Evolutionary conservation across 116 monocot genomes (phyloP), one percentile per base, ranked within the genome.

Genomic region (Thalassia testudinum): DNA sequence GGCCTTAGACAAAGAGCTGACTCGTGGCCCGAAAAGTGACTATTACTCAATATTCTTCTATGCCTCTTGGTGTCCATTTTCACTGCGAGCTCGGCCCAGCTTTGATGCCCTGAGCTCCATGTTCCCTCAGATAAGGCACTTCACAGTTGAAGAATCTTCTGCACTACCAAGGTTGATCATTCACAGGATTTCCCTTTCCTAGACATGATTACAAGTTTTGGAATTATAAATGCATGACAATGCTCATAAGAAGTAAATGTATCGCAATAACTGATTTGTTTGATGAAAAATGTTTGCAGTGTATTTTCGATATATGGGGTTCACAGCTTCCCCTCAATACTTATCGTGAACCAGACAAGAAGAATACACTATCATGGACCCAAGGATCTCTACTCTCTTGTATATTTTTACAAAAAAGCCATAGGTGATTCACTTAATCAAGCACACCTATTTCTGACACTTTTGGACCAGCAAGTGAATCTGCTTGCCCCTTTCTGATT

Each of bases 1-100:
- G 20, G 26, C 40, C 27, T 60, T 87, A 38, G 65, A 70, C 24
- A 70, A 21, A 62, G 75, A 61, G 63, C 54, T 79, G 43, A 61
- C 40, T 53, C 62, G 50, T 59, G 64, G 21, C 17, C 34, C 37
- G 34, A 63, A 59, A 52, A 73, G 43, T 42, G n/a, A 66, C 45
- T 69, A 59, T 55, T 75, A 72, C 43, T 74, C 92, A 8, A 51
- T 92, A 52, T 60, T 86, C 43, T 86, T 92, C 70, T 76, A 80
- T 54, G 86, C 86, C 27, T 76, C 85, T 30, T 75, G 77, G 79
- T 92, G 92, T 37, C 92, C 92, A 6, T 83, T 86, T 65, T 92
- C 92, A n/a, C 62, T 48, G 16, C 72, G 53, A 1, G 30, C 66
- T 43, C 53, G 53, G 28, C 77, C 69, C 15, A 67, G 38, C 16